Evolutionary conservation across 2,329 filamentous ascomycete genomes (phyloP).

Genomic region (Nemania diffusa): DNA sequence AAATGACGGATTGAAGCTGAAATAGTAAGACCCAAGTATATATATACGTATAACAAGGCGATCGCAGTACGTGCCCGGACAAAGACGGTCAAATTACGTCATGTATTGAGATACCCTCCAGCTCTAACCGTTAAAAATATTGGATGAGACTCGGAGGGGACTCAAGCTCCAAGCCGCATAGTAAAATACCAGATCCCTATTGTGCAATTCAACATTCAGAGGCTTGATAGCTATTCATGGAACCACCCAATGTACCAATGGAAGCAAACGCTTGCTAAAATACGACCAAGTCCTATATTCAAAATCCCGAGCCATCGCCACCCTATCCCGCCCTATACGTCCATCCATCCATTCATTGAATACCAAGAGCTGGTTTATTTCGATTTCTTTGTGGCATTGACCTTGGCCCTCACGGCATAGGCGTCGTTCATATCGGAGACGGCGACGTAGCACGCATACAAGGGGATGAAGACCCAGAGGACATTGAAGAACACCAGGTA

Average conservation of each 20-base stretch:
- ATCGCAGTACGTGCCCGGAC: too few relatives aligned
- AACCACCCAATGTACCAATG: constrained; percentile 5
- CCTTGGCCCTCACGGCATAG: constrained; percentile 55
- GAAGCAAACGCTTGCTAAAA: constrained; percentile 9
- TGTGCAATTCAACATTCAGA: neutral
- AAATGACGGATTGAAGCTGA: too few relatives aligned
- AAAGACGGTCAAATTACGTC: neutral
- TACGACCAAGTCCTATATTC: neutral
- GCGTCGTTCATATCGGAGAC: constrained; percentile 66
- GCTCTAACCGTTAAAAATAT: neutral
- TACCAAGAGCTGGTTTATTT: constrained; percentile 16
- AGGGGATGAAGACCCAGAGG: constrained; percentile 72
- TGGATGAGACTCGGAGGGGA: too few relatives aligned
- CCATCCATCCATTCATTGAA: neutral
- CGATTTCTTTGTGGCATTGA: constrained; percentile 38
- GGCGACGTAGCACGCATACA: constrained; percentile 67
- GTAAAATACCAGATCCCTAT: neutral
- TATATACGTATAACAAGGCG: too few relatives aligned
- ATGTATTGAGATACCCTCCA: neutral
- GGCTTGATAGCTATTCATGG: neutral
- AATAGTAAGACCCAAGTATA: too few relatives aligned
- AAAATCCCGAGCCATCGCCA: neutral
- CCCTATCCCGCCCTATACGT: neutral
- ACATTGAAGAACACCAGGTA: constrained; percentile 76
- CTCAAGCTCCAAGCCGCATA: neutral